These are phyloP conservation scores for Gymnopilus junonius DNA, from an alignment of 768 basidiomycete species.

Conservation along the genomic window DNA sequence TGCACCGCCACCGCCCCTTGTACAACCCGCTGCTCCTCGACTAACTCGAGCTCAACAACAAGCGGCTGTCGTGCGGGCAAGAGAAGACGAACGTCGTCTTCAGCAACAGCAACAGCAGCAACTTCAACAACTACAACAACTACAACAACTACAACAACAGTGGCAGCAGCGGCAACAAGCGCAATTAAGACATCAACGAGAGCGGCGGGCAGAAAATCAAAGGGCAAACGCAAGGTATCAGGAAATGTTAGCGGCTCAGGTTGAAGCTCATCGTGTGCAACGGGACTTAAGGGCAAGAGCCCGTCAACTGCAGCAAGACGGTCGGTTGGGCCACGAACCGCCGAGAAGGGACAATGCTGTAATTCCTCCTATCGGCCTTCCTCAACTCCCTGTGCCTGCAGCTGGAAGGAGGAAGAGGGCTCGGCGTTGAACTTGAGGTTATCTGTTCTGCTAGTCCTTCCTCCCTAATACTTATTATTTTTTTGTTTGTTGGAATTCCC, in stretches of 20 bases:
- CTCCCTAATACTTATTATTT: not conserved
- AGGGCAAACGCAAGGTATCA: not conserved
- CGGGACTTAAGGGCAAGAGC: not conserved
- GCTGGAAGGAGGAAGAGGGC: not conserved
- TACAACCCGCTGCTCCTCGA: not conserved
- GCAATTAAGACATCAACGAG: not conserved
- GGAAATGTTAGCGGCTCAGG: not conserved
- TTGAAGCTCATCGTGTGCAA: not conserved
- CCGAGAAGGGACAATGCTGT: not conserved
- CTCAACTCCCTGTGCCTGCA: not conserved
- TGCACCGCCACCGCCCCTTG: not conserved
- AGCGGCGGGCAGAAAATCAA: not conserved
- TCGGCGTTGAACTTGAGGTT: not conserved
- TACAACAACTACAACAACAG: not conserved
- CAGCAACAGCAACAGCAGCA: not conserved
- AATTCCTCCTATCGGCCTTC: not conserved
- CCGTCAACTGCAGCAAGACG: not conserved
- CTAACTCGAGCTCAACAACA: not conserved
- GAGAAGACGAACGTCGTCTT: not conserved
- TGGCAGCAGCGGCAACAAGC: not conserved
- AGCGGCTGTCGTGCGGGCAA: not conserved
- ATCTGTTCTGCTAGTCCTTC: not conserved
- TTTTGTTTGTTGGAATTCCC: too few relatives aligned
- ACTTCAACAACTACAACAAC: not conserved
- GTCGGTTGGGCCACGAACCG: not conserved